Conservation (phyloP, 2,329 filamentous ascomycete species). For the Phyllosticta citrichinensis region DNA sequence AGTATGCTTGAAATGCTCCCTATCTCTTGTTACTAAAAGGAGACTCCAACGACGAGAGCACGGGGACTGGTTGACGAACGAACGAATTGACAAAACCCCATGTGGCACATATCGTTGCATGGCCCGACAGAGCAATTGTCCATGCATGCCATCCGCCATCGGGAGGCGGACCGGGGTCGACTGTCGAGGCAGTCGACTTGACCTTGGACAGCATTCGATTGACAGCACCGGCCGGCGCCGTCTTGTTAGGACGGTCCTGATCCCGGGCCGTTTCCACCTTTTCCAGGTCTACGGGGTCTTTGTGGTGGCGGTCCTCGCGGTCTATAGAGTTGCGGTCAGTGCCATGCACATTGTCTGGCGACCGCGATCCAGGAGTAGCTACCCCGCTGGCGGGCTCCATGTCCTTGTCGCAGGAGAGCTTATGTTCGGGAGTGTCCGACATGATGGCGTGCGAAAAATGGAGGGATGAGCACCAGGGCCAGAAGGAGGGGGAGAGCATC, state of each 20-base stretch:
- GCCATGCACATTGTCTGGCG: constrained; percentile 2
- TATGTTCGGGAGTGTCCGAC: background rate
- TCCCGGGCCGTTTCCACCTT: constrained; percentile 4
- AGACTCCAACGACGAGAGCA: background rate
- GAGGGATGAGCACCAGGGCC: background rate
- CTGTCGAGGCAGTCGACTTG: constrained; percentile 17
- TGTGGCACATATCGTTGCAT: constrained; percentile 26
- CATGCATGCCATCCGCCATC: constrained; percentile 29
- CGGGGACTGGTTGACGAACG: constrained; percentile 7
- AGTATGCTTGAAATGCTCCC: constrained; percentile 27
- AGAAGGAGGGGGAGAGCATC: background rate
- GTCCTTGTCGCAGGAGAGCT: constrained; percentile 1
- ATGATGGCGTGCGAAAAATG: background rate
- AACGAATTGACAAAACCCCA: constrained; percentile 30
- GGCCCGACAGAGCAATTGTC: constrained; percentile 27
- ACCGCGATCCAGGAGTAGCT: constrained; percentile 8
- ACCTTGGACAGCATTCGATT: constrained; percentile 8
- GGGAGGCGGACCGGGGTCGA: constrained; percentile 27
- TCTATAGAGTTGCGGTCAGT: constrained; percentile 2
- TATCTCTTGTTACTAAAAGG: background rate
- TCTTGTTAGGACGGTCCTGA: background rate
- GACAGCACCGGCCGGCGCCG: background rate
- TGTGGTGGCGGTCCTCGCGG: background rate
- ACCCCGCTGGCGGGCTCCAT: constrained; percentile 10
- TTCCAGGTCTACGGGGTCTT: background rate